A percentile compares a stretch with the other conserved stretches of the same genome.
These are phyloP conservation scores for Ehretia macrophylla DNA, from an alignment of 257 asterid genomes.

Conservation along the genomic window DNA sequence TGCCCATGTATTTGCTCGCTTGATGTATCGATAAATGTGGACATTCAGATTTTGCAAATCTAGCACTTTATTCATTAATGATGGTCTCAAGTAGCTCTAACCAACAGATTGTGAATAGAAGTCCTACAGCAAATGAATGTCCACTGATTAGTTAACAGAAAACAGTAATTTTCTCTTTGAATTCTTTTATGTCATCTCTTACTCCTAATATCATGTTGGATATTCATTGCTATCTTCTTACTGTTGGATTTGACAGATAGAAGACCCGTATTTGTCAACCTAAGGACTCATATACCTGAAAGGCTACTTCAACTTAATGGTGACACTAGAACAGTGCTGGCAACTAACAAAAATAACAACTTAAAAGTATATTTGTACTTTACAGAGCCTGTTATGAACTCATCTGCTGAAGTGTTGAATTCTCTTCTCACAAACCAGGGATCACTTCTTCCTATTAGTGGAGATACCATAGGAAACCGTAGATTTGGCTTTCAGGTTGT, in stretches of 20 bases:
- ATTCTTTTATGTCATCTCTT: too few species aligned
- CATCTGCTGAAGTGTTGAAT: slow-evolving; percentile 67
- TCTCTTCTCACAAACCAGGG: slow-evolving; percentile 63
- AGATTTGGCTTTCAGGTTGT: slow-evolving; percentile 90
- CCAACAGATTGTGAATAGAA: too few species aligned
- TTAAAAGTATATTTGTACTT: slow-evolving; percentile 70
- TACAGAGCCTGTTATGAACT: slow-evolving; percentile 70
- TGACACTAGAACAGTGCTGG: slow-evolving; percentile 64
- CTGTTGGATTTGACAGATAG: slow-evolving; percentile 47
- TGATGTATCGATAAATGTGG: too few species aligned
- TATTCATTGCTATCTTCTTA: background rate
- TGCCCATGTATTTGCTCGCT: too few species aligned
- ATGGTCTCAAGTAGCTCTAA: too few species aligned
- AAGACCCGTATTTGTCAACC: slow-evolving; percentile 55
- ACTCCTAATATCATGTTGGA: too few species aligned
- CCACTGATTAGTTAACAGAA: too few species aligned
- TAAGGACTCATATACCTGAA: slow-evolving; percentile 83
- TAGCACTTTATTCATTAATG: too few species aligned
- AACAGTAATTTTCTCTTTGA: too few species aligned
- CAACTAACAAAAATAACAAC: slow-evolving; percentile 60
- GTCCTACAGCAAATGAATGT: too few species aligned
- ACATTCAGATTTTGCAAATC: too few species aligned
- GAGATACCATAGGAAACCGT: slow-evolving; percentile 61
- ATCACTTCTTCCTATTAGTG: slow-evolving; percentile 53
- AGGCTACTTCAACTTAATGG: slow-evolving; percentile 57